Base-by-base conservation (phyloP, 495 filamentous ascomycete genomes). In the Neurospora tetrasperma region DNA sequence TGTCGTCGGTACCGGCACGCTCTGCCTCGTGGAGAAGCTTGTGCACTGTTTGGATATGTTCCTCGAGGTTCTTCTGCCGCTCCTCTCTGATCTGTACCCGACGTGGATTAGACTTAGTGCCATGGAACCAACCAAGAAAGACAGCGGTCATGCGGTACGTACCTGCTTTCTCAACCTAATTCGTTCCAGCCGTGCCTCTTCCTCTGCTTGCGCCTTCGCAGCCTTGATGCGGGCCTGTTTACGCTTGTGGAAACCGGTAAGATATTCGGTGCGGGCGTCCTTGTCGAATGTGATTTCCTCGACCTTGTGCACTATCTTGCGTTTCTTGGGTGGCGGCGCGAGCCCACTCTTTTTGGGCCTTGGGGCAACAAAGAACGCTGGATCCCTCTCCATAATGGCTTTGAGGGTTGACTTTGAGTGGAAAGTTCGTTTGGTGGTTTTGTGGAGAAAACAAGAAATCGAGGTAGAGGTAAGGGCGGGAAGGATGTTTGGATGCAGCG, bases 171-270 rank as follows among this genome's bases (percentile, higher is more conserved):
- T 84, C 73, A 91, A 84, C 72, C 83, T 82, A 70, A 92, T 88
- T 78, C 86, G 92, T 80, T 94, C 92, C 76, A 94, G 88, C 62
- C 89, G 87, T 27, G 89, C 92, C 79, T 87, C 90, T 78, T 92
- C 88, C 42, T 86, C 87, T 9, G 93, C 93, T 66, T 89, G 84
- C 69, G 93, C 91, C 78, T 96, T 90, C 9, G 95, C 96, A 82
- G 91, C 85, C 82, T 95, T 95, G 71, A 88, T 88, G 23, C 96
- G 87, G 77, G 91, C 89, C 70, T 91, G 82, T 80, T 99, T 99
- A 79, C 96, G 91, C 86, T 97, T 98, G 84, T 93, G 95, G 83
- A 99, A 99, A 5, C 96, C 96, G 8, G 93, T 97, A 44, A 99
- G 87, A 76, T 92, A 99, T 74, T 98, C 92, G 74, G 89, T 85